Evolutionary conservation across 805 yeast genomes (phyloP).

Genomic region (Ogataea philodendri): DNA sequence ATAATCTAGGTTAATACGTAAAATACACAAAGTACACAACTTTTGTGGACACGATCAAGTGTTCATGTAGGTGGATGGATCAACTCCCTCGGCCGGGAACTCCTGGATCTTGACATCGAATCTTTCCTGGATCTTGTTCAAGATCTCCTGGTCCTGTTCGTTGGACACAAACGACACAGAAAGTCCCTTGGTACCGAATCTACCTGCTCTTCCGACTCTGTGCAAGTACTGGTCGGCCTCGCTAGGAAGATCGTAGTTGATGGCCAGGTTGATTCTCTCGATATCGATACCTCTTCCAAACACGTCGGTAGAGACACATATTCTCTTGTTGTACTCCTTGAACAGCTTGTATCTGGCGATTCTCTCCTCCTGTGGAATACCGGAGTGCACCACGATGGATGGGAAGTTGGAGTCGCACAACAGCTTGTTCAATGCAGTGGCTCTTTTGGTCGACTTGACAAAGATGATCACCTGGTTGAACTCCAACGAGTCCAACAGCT

Average conservation of each 20-base stretch:
- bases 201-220: conserved; percentile 99
- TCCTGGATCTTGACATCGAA: conserved; percentile 93
- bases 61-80: conserved; percentile 97
- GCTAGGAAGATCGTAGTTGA: conserved; percentile 92
- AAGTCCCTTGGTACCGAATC: conserved; percentile 98
- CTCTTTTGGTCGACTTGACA: conserved; percentile 88
- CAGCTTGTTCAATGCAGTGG: conserved; percentile 84
- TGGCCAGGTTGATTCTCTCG: conserved; percentile 96
- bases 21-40: conserved; percentile 12
- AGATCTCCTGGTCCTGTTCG: conserved; percentile 84
- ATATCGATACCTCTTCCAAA: conserved; percentile 99
- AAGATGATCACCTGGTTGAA: conserved; percentile 98
- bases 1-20: conserved; percentile 4
- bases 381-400: conserved; percentile 93
- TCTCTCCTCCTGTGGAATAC: conserved; percentile 96
- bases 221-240: conserved; percentile 98
- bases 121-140: conserved; percentile 92
- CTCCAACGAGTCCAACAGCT: conserved; percentile 88
- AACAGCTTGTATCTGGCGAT: conserved; percentile 93
- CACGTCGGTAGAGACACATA: conserved; percentile 97
- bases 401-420: conserved; percentile 94
- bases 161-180: conserved; percentile 87
- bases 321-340: conserved; percentile 97
- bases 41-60: conserved; percentile 43
- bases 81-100: conserved; percentile 98